Conservation (phyloP, 2,329 filamentous ascomycete species). For the Sclerotinia trifoliorum region DNA sequence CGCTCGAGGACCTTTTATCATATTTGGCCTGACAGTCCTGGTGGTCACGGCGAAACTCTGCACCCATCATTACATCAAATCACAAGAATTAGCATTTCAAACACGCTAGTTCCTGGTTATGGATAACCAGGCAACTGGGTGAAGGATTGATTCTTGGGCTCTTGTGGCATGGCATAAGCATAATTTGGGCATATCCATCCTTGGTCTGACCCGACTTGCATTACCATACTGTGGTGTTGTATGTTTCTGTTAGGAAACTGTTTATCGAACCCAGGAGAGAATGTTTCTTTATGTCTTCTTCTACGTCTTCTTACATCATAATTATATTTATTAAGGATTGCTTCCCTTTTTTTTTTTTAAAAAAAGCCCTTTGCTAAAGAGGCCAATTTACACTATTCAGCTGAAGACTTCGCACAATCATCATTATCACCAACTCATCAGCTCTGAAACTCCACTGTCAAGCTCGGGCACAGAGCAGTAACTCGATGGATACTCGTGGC, state of each 20-base stretch:
- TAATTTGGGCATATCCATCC: background rate
- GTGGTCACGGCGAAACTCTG: background rate
- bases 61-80: background rate
- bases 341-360: background rate
- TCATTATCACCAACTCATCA: conserved; percentile 8
- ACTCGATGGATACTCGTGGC: background rate
- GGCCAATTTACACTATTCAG: background rate
- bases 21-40: background rate
- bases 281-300: background rate
- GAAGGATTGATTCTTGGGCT: background rate
- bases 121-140: background rate
- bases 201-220: conserved; percentile 12
- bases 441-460: background rate
- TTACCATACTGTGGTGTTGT: background rate
- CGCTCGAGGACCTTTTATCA: background rate
- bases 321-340: background rate
- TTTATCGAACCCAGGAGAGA: background rate
- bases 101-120: background rate
- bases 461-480: background rate
- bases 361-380: background rate
- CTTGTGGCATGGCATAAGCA: background rate
- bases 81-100: background rate
- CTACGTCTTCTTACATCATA: background rate
- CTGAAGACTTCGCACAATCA: background rate
- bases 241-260: background rate